Evolutionary conservation across 1,284 basidiomycete genomes (phyloP), one percentile per base, ranked within the genome.

Genomic region (Pseudozyma sp.): DNA sequence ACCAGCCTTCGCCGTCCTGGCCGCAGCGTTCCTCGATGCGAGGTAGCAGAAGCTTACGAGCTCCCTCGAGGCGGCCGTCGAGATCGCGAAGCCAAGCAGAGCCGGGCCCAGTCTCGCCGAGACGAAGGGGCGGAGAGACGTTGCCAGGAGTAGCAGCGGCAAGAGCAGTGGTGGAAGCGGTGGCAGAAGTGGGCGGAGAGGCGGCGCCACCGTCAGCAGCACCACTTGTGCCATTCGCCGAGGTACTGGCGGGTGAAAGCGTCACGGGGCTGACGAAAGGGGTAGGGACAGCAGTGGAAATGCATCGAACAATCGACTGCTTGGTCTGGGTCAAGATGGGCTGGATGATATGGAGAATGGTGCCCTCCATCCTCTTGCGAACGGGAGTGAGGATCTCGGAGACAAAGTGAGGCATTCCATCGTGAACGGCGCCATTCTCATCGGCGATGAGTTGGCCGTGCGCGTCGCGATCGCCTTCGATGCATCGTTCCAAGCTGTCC

Each of bases 291-390:
- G 79, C 76, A 17, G 59, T 60, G 8, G 62, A 60, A 45, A 83
- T 64, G 70, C 75, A 82, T 1, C 59, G 55, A 8, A 63, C 74
- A 29, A 83, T 67, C 35, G 67, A 67, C 19, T 57, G 52, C 58
- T 81, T 81, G 68, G 75, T 64, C 52, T 70, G 72, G 5, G 67
- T 57, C 11, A 83, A 68, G 17, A 84, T 59, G 16, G 82, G 82
- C 68, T 82, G 80, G 33, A 84, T 75, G 55, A 84, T 77, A 56
- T 84, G 82, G 14, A 82, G 59, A 42, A 84, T 84, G 44, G 81
- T 81, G 30, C 78, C 70, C 46, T 81, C 81, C 81, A 83, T 84
- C 49, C 76, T 72, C 68, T 83, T 78, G 42, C 80, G 80, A 46
- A 82, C 75, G 11, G 82, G 81, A 0, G 82, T 80, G 37, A 84